A percentile compares a stretch with the other conserved stretches of the same genome.
Evolutionary conservation across 805 yeast genomes (phyloP).

Genomic region (Metschnikowia sp.): DNA sequence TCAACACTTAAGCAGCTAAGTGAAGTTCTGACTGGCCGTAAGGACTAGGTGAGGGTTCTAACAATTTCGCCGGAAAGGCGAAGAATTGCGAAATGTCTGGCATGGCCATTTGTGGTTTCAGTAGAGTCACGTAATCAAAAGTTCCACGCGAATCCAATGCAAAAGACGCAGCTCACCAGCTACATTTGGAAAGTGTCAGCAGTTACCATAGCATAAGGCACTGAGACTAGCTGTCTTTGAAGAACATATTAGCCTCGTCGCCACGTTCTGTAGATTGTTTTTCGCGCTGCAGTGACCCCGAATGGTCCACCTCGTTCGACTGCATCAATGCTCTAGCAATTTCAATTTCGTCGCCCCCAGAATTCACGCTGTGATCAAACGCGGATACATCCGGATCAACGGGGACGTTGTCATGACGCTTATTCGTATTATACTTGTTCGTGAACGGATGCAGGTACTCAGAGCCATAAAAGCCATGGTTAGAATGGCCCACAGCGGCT

Average conservation of each 20-base stretch:
- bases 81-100: too few relatives aligned
- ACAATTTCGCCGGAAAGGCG: too few relatives aligned
- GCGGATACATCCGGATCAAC: conserved; percentile 60
- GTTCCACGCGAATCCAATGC: too few relatives aligned
- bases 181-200: neutral
- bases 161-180: too few relatives aligned
- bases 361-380: conserved; percentile 24
- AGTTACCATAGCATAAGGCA: neutral
- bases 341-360: conserved; percentile 53
- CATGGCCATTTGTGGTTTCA: too few relatives aligned
- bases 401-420: conserved; percentile 35
- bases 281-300: conserved; percentile 1
- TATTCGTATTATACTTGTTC: conserved; percentile 8
- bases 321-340: conserved; percentile 66
- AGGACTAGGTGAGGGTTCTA: too few relatives aligned
- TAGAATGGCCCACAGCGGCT: conserved; percentile 23
- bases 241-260: conserved; percentile 17
- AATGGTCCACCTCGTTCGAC: conserved; percentile 43
- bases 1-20: too few relatives aligned
- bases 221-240: conserved; percentile 8
- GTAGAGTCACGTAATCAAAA: too few relatives aligned
- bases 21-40: too few relatives aligned
- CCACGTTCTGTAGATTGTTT: conserved; percentile 5
- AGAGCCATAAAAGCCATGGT: conserved; percentile 16
- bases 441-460: conserved; percentile 12